A percentile compares a stretch with the other conserved stretches of the same genome.
phyloP scores from a whole-genome alignment of 2,329 filamentous ascomycete species.

The Periconia sp. region DNA sequence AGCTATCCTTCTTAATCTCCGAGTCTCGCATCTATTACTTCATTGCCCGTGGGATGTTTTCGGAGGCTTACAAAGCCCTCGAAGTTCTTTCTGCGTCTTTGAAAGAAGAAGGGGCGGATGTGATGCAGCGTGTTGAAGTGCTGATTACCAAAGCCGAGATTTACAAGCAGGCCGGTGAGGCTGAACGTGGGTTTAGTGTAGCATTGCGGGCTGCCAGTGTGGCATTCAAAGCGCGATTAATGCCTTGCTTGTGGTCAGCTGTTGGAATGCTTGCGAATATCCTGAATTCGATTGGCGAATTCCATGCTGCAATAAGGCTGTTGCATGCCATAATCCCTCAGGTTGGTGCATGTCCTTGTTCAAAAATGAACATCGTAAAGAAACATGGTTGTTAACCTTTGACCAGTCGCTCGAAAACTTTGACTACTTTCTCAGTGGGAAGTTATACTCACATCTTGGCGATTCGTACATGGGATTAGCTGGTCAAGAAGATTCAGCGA shows the following conservation, averaged over 20 bases:
- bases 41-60: conserved; percentile 55
- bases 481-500: conserved; percentile 46
- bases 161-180: conserved; percentile 66
- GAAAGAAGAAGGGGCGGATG: conserved; percentile 60
- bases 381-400: background rate
- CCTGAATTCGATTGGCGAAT: conserved; percentile 70
- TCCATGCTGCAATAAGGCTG: conserved; percentile 64
- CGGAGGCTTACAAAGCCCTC: conserved; percentile 56
- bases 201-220: conserved; percentile 74
- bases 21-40: conserved; percentile 62
- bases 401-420: conserved; percentile 64
- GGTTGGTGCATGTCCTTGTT: conserved; percentile 42
- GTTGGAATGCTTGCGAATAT: conserved; percentile 68
- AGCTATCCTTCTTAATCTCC: conserved; percentile 61
- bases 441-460: conserved; percentile 69
- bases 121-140: conserved; percentile 69
- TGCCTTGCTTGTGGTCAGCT: conserved; percentile 73
- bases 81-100: conserved; percentile 55
- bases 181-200: conserved; percentile 75
- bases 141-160: conserved; percentile 73
- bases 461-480: conserved; percentile 81
- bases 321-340: conserved; percentile 73
- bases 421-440: conserved; percentile 63
- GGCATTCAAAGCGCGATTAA: conserved; percentile 68
- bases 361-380: background rate